Percentiles rank a stretch among this genome's conserved stretches.
phyloP scores from a whole-genome alignment of 140 eudicot species.

The Ambrosia hybrid region DNA sequence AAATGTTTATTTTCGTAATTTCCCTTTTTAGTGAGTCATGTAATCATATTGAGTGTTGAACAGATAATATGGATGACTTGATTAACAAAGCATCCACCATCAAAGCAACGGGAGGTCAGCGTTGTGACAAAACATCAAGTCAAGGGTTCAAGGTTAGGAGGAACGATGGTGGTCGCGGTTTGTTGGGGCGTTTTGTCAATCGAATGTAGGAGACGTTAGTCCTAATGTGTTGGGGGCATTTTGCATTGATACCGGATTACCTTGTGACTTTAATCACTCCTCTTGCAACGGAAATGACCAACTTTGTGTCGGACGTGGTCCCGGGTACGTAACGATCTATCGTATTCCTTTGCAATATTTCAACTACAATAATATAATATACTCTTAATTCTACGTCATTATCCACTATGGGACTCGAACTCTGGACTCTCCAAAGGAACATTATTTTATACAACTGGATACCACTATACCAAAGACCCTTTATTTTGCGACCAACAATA shows the following conservation, averaged over 20 bases:
- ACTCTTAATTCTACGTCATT: too few relatives aligned
- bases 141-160: slow-evolving; percentile 56
- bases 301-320: slow-evolving; percentile 81
- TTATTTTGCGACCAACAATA: background rate
- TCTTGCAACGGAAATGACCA: slow-evolving; percentile 65
- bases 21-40: background rate
- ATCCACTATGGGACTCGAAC: too few relatives aligned
- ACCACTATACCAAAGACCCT: background rate
- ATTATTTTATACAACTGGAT: too few relatives aligned
- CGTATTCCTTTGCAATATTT: background rate
- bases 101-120: slow-evolving; percentile 62
- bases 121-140: slow-evolving; percentile 48
- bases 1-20: too few relatives aligned
- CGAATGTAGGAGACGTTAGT: slow-evolving; percentile 77
- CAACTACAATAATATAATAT: too few relatives aligned
- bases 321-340: slow-evolving; percentile 43
- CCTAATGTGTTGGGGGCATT: slow-evolving; percentile 84
- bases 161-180: slow-evolving; percentile 31
- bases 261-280: slow-evolving; percentile 67
- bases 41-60: background rate
- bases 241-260: slow-evolving; percentile 57
- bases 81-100: slow-evolving; percentile 31
- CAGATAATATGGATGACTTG: slow-evolving; percentile 17
- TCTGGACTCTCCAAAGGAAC: too few relatives aligned
- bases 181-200: slow-evolving; percentile 74